A percentile compares a stretch with the other conserved stretches of the same genome.
These are phyloP conservation scores for Liquidambar formosana DNA, from an alignment of 164 flowering plant species.

Conservation along the genomic window DNA sequence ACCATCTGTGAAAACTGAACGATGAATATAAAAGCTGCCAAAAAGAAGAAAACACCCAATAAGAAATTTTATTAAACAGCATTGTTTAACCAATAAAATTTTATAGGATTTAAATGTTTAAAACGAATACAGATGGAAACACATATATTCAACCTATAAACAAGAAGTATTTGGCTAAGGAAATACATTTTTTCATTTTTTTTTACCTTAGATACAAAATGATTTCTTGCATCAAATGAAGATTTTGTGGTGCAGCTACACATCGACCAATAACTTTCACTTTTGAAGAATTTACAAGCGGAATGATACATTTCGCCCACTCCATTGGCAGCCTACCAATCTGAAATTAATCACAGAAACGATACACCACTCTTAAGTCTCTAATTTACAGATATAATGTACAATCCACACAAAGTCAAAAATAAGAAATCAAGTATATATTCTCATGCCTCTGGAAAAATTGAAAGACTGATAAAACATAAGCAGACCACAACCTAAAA, in stretches of 20 bases:
- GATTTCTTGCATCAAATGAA: constrained; percentile 63
- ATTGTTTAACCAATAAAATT: neutral
- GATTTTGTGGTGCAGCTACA: constrained; percentile 43
- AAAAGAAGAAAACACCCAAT: constrained; percentile 1
- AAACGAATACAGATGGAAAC: neutral
- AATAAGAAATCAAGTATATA: neutral
- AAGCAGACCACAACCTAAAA: neutral
- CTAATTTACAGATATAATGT: neutral
- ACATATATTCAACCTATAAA: neutral
- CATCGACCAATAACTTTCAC: constrained; percentile 65
- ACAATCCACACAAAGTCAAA: neutral
- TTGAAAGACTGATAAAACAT: neutral
- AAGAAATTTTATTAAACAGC: too few species aligned
- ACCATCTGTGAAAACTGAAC: constrained; percentile 51
- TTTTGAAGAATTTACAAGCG: constrained; percentile 57
- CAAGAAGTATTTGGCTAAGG: neutral
- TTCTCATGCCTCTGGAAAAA: neutral
- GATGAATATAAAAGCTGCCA: constrained; percentile 66
- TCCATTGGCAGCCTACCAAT: constrained; percentile 82
- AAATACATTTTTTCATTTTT: too few species aligned
- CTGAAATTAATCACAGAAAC: constrained; percentile 29
- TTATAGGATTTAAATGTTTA: neutral
- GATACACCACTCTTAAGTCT: too few species aligned
- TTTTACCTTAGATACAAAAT: constrained; percentile 63
- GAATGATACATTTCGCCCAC: constrained; percentile 64